Base-by-base conservation (phyloP, 2,329 filamentous ascomycete species). In the Grosmannia penicillata region DNA sequence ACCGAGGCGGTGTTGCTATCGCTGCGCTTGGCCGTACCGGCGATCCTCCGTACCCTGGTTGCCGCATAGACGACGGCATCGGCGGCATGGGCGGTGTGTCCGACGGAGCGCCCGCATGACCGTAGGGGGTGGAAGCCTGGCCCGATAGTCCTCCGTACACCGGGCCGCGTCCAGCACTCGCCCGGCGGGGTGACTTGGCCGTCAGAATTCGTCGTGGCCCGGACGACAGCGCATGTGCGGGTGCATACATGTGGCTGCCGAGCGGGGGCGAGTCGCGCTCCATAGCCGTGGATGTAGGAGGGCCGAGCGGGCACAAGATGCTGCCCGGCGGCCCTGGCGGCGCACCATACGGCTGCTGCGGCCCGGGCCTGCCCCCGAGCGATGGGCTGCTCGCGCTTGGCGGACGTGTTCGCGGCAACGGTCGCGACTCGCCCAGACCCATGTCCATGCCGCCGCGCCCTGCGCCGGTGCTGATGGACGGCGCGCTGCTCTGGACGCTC, bases 181-280 rank as follows among this genome's bases (percentile, higher is more conserved):
- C 58, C 21, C 67, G 60, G 43, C 72, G 66, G 29, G 73, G 72
- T 9, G 75, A 76, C 45, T 66, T 63, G 1, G 75, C 71, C 10
- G 69, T 75, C 43, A 75, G 50, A n/a, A 72, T 65, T 25, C 66
- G 65, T 45, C 46, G 57, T 35, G 37, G 48, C 39, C 50, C 53
- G 19, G n/a, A n/a, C n/a, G n/a, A n/a, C n/a, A n/a, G n/a, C n/a
- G n/a, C n/a, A n/a, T n/a, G n/a, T n/a, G n/a, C n/a, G n/a, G n/a
- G n/a, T n/a, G n/a, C n/a, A 18, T 32, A 33, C 4, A 10, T 33
- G 8, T 34, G 21, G 26, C 22, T 23, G 13, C 22, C 21, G 3
- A 17, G 23, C 21, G 33, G 25, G 17, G 40, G 22, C 17, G 31
- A 26, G 2, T 39, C 40, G 4, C 27, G 28, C 27, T 19, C 26